phyloP scores from a whole-genome alignment of 768 basidiomycete genomes.

The Cystofilobasidium macerans region DNA sequence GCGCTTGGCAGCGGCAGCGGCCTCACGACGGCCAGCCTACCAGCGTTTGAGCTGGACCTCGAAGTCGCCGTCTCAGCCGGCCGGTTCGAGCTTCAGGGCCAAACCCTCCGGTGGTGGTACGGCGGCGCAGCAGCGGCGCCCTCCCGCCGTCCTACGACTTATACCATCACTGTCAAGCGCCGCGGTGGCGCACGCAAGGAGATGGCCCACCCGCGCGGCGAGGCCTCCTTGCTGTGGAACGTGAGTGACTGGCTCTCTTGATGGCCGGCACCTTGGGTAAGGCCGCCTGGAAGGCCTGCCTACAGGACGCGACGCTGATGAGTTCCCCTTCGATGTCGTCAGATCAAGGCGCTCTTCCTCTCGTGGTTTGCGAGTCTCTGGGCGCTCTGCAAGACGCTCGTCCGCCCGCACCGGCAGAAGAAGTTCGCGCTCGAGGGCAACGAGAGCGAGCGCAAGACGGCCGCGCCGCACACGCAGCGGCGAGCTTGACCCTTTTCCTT shows the following conservation, averaged over 20 bases:
- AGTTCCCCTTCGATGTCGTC: neutral
- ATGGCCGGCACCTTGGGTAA: too few relatives aligned
- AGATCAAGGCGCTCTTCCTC: neutral
- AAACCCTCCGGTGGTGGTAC: constrained; percentile 29
- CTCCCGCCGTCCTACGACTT: constrained; percentile 30
- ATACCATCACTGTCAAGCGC: constrained; percentile 43
- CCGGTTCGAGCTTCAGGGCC: constrained; percentile 26
- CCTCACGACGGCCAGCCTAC: constrained; percentile 4
- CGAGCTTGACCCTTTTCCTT: too few relatives aligned
- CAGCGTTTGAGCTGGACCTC: constrained; percentile 38
- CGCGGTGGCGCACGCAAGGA: constrained; percentile 41
- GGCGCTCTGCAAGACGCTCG: neutral
- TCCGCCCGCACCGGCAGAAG: neutral
- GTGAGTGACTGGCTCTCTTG: neutral
- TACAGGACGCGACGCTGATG: neutral
- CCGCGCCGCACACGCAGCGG: neutral
- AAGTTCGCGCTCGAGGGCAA: neutral
- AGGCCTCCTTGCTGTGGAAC: neutral
- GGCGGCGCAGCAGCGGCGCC: neutral
- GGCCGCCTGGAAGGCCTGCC: too few relatives aligned
- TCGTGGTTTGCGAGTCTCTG: neutral
- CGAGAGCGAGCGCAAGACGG: neutral
- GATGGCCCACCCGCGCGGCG: neutral
- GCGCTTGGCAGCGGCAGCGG: neutral
- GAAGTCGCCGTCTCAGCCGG: constrained; percentile 36